Base-by-base conservation (phyloP, 2,329 filamentous ascomycete genomes). In the Fusarium anguioides region DNA sequence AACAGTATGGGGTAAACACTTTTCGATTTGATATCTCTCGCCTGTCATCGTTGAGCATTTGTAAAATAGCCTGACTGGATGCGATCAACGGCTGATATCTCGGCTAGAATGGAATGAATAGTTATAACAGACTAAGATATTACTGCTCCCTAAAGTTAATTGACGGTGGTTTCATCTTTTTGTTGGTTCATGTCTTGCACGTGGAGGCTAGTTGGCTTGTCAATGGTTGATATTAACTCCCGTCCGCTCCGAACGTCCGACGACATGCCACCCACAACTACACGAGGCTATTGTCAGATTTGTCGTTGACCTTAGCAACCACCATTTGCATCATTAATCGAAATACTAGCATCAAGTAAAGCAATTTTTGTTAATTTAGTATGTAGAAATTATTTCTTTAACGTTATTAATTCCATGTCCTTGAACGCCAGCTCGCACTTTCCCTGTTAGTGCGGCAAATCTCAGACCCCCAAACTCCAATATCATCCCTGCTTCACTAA, bases 1-100 rank as follows among this genome's bases (percentile, higher is more conserved):
- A 73, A 73, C 71, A 73, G 71, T 73, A 73, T 73, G 71, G 71
- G 71, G 71, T 73, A 73, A 73, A 69, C 44, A 52, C 27, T 35
- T 60, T 60, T 41, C 39, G 27, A 61, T 60, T 60, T 46, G 63
- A 60, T 72, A 73, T 73, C 69, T 73, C 70, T 73, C 66, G 14
- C 66, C 70, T 72, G 52, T 72, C 64, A 72, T 23, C 45, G 46
- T 69, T 29, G 21, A 73, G 69, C 33, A 58, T 59, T 68, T 39
- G 29, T 10, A 40, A 50, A 44, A 37, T 27, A 45, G 21, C 15
- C 33, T 35, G 33, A 29, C 23, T 56, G 37, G 48, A 47, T 46
- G 33, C 17, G 6, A 42, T 44, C 20, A 17, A 39, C 44, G 59
- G 57, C 37, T 17, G 12, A 37, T 27, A 23, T 9, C 17, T 63